These are phyloP conservation scores for Nicotiana tabacum DNA, from an alignment of 257 asterid genomes.

Conservation along the genomic window DNA sequence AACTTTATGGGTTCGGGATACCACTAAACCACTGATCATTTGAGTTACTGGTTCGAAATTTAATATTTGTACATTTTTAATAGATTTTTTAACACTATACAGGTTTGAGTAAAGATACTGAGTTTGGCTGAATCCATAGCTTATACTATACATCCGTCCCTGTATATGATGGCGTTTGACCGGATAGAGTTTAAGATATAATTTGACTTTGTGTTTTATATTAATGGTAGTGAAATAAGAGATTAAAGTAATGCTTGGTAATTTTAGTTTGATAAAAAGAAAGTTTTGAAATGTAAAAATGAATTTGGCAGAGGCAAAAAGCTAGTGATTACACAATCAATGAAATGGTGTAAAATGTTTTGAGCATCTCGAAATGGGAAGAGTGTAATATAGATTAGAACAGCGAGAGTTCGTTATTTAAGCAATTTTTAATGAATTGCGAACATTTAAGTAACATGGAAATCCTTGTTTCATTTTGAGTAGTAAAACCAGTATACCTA, in stretches of 20 bases:
- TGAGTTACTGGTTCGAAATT: too few species aligned
- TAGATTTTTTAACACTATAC: too few species aligned
- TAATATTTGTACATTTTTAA: too few species aligned
- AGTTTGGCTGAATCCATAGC: too few species aligned
- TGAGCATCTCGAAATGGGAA: background rate
- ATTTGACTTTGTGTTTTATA: background rate
- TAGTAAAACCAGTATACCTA: background rate
- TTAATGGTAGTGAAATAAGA: background rate
- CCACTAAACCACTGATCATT: too few species aligned
- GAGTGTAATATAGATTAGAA: background rate
- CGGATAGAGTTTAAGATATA: background rate
- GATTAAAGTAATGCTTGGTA: background rate
- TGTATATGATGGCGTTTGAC: background rate
- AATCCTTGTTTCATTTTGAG: background rate
- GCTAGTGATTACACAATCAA: background rate
- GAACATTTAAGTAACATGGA: background rate
- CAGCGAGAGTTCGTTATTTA: background rate
- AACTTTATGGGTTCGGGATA: too few species aligned
- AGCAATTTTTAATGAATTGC: background rate
- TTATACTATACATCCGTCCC: too few species aligned
- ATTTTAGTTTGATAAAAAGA: background rate
- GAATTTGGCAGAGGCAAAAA: background rate
- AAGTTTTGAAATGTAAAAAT: background rate
- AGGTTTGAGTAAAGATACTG: too few species aligned
- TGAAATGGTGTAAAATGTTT: background rate